Evolutionary conservation across 2,329 filamentous ascomycete species (phyloP).

Genomic region (Teratosphaeria zuluensis): DNA sequence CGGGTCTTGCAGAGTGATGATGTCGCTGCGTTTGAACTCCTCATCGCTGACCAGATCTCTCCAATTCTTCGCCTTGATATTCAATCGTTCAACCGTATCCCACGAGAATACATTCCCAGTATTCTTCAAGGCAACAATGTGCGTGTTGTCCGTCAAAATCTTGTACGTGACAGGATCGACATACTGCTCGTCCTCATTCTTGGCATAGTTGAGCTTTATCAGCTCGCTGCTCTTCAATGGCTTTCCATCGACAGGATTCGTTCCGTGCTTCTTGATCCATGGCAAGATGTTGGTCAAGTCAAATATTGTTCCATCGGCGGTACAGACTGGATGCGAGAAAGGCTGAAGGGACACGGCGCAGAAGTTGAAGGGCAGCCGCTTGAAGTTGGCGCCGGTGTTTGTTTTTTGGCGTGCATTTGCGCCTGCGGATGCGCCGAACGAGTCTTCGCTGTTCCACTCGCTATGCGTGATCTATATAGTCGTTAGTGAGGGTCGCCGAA

Average conservation of each 20-base stretch:
- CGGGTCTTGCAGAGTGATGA: conserved; percentile 92
- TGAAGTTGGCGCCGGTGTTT: conserved; percentile 56
- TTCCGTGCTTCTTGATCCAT: conserved; percentile 89
- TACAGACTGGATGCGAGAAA: conserved; percentile 91
- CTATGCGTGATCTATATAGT: conserved; percentile 73
- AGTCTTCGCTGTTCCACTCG: conserved; percentile 89
- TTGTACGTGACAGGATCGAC: conserved; percentile 97
- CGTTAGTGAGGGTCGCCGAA: background rate
- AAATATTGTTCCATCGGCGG: conserved; percentile 76
- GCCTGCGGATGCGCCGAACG: conserved; percentile 71
- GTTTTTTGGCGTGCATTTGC: conserved; percentile 49
- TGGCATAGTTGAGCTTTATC: conserved; percentile 82
- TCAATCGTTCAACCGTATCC: conserved; percentile 90
- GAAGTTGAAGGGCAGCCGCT: conserved; percentile 91
- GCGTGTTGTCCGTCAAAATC: conserved; percentile 94
- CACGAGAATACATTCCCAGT: conserved; percentile 94
- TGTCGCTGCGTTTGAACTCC: conserved; percentile 79
- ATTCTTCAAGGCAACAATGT: conserved; percentile 76
- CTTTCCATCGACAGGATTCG: conserved; percentile 78
- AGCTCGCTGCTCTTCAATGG: conserved; percentile 72
- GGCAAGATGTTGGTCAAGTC: conserved; percentile 88
- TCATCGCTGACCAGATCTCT: conserved; percentile 77
- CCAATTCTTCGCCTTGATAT: conserved; percentile 97
- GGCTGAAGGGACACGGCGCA: conserved; percentile 93
- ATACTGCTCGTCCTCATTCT: conserved; percentile 83